phyloP scores from a whole-genome alignment of 2,329 filamentous ascomycete species.

The Phaeophleospora eucalypticola region DNA sequence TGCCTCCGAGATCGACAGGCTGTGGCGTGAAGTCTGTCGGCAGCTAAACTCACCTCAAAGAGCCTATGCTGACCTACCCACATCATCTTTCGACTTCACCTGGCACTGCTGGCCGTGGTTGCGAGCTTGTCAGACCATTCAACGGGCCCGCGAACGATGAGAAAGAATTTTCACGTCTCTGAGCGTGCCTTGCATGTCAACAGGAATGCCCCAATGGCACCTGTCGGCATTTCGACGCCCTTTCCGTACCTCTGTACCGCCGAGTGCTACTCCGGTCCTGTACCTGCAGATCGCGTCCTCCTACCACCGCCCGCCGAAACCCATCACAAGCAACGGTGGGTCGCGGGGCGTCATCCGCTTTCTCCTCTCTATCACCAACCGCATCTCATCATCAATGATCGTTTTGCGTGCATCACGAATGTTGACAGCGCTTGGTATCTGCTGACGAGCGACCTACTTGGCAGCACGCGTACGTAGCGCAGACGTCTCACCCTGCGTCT shows the following conservation, averaged over 20 bases:
- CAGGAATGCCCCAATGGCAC: constrained; percentile 2
- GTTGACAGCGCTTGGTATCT: background rate
- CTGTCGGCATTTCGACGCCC: background rate
- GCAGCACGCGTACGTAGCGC: background rate
- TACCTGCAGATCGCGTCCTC: background rate
- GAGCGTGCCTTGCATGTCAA: constrained; percentile 9
- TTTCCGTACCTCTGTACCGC: too few species aligned
- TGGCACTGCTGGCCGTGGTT: too few species aligned
- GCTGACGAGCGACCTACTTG: background rate
- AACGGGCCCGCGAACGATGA: too few species aligned
- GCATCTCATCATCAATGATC: background rate
- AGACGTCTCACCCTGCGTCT: background rate
- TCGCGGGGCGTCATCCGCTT: too few species aligned
- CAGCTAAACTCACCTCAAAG: background rate
- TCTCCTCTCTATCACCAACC: too few species aligned
- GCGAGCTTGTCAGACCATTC: too few species aligned
- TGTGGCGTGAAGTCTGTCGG: background rate
- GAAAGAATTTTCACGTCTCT: too few species aligned
- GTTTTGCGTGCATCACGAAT: background rate
- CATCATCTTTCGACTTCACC: too few species aligned
- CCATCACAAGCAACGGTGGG: background rate
- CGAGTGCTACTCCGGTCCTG: too few species aligned
- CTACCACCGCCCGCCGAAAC: background rate
- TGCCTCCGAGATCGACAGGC: background rate
- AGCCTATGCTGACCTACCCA: background rate